Conservation (phyloP, 73 alveolate species). For the Paramecium tetraurelia region DNA sequence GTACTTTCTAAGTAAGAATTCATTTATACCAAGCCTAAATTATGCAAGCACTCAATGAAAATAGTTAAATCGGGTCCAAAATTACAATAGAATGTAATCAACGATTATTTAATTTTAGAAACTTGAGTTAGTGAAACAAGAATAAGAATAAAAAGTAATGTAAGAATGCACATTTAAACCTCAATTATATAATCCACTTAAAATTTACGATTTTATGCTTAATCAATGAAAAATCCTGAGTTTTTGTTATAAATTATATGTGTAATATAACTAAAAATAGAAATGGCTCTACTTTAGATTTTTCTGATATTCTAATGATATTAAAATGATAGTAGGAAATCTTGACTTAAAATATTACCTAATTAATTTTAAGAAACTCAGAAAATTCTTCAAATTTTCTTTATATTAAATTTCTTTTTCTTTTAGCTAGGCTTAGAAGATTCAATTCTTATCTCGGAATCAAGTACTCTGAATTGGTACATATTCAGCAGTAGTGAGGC, state of each 20-base stretch:
- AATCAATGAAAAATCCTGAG: neutral
- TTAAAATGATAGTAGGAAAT: neutral
- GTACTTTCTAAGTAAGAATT: neutral
- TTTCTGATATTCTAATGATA: neutral
- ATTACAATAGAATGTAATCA: neutral
- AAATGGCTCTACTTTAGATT: neutral
- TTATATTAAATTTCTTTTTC: neutral
- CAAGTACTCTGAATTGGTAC: neutral
- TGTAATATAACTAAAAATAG: neutral
- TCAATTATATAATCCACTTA: neutral
- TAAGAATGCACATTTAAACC: slow-evolving; percentile 33
- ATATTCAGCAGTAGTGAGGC: neutral
- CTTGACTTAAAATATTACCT: neutral
- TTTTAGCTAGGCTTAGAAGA: neutral
- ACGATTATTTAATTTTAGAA: neutral
- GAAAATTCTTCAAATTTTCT: neutral
- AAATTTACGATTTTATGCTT: slow-evolving; percentile 38
- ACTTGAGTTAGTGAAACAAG: neutral
- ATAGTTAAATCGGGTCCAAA: neutral
- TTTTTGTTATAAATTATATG: neutral
- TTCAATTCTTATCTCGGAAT: neutral
- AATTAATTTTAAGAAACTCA: neutral
- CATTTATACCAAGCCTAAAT: neutral
- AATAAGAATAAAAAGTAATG: neutral
- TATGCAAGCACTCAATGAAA: neutral